Percentiles rank a stretch among this genome's conserved stretches.
phyloP scores from a whole-genome alignment of 1,139 yeast genomes.

The Debaryomyces udenii region DNA sequence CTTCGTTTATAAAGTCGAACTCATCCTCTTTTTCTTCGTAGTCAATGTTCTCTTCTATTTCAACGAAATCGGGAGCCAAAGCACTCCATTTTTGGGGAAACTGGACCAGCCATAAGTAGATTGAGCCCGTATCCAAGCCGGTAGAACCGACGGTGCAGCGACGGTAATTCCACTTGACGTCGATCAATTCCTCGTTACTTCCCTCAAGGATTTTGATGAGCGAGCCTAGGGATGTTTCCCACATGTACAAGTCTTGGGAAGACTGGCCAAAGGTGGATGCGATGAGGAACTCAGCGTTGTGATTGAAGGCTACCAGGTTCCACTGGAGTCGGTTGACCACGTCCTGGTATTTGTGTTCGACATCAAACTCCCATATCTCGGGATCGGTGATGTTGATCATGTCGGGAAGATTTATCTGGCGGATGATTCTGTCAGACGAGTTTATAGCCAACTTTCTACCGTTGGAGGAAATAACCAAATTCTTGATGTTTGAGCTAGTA shows the following conservation, averaged over 20 bases:
- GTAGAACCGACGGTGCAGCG: constrained; percentile 82
- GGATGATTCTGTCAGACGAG: constrained; percentile 78
- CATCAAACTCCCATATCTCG: constrained; percentile 58
- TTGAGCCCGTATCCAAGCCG: constrained; percentile 82
- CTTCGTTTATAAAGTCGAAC: constrained; percentile 78
- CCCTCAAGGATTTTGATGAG: constrained; percentile 89
- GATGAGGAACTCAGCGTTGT: constrained; percentile 80
- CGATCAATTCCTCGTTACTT: constrained; percentile 83
- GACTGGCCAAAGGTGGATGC: constrained; percentile 89
- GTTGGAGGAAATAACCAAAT: constrained; percentile 62
- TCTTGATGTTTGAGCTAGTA: constrained; percentile 73
- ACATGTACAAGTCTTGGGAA: constrained; percentile 84
- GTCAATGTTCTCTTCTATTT: constrained; percentile 88
- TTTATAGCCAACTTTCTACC: constrained; percentile 76
- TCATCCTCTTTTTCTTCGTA: constrained; percentile 91
- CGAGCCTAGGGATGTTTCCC: constrained; percentile 92
- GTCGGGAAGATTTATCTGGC: constrained; percentile 67
- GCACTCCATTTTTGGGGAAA: constrained; percentile 97
- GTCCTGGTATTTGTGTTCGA: constrained; percentile 86
- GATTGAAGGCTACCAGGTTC: constrained; percentile 79
- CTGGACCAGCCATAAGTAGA: constrained; percentile 81
- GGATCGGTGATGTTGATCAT: constrained; percentile 33
- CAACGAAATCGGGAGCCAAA: constrained; percentile 94
- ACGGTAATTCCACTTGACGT: constrained; percentile 82
- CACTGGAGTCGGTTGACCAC: constrained; percentile 87